Base-by-base conservation (phyloP, 352 stramenopile genomes). In the Globisporangium sylvaticum region DNA sequence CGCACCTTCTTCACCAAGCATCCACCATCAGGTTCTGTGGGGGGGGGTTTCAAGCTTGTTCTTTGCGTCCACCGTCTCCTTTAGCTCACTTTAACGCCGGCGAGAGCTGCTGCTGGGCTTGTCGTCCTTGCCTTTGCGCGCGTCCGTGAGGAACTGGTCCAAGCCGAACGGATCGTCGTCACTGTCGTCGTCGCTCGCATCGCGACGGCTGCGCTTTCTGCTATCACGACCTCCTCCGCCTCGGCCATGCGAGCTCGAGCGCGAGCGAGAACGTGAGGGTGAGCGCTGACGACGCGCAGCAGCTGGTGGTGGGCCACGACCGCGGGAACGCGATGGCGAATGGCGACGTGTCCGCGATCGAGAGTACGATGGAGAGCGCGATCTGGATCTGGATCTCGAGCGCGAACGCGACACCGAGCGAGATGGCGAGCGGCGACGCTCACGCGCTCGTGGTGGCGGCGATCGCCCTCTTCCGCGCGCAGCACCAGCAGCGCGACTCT, bases 361-460 rank as follows among this genome's bases (percentile, higher is more conserved):
- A 10, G 83, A 89, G 27, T 75, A 68, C 12, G 90, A 99, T 34
- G 29, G 54, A 32, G 54, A 59, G 29, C 54, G 54, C 54, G 54
- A 59, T 59, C 54, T 37, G 29, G 54, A 59, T 59, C 29, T 34
- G 53, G 53, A 59, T n/a, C 31, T 59, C 4, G 53, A 59, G 18
- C 90, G 84, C 27, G 95, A 99, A 70, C 84, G 97, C 56, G 95
- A 97, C 67, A 90, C 95, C 60, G 97, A 99, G 76, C 91, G 95
- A 46, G 97, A 99, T 79, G 83, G 87, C 31, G 87, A 95, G 55
- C 88, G 98, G 74, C 93, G 97, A 18, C 62, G 62, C 4, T 68
- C 69, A 59, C 66, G 50, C 12, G 55, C 63, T 20, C 56, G 65
- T 6, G 52, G 27, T 2, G 68, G 65, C 18, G 62, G 52, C 39